A percentile compares a stretch with the other conserved stretches of the same genome.
Evolutionary conservation across 495 filamentous ascomycete genomes (phyloP).

Genomic region (Penicillium subrubescens): DNA sequence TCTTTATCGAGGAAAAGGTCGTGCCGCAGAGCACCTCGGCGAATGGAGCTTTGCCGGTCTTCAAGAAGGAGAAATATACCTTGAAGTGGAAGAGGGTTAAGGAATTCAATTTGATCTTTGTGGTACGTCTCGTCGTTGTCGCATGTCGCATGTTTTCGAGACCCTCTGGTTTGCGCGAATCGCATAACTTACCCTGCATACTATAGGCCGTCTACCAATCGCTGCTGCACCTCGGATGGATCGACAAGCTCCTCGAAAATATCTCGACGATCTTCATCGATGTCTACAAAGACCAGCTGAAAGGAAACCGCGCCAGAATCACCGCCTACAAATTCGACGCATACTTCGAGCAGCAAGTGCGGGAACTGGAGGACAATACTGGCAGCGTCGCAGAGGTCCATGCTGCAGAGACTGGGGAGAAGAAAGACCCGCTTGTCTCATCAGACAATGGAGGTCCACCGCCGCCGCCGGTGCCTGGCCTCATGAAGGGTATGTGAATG

Average conservation of each 20-base stretch:
- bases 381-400: conserved; percentile 37
- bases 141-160: conserved; percentile 19
- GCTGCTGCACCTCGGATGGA: conserved; percentile 91
- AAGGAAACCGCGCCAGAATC: conserved; percentile 73
- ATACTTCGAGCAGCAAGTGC: conserved; percentile 92
- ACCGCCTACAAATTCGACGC: conserved; percentile 79
- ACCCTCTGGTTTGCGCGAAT: conserved; percentile 7
- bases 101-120: conserved; percentile 92
- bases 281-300: conserved; percentile 85
- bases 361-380: conserved; percentile 71
- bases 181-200: conserved; percentile 24
- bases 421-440: conserved; percentile 48
- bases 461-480: conserved; percentile 57
- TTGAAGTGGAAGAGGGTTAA: conserved; percentile 91
- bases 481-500: conserved; percentile 49
- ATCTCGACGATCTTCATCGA: conserved; percentile 86
- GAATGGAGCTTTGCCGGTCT: conserved; percentile 53
- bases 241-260: conserved; percentile 94
- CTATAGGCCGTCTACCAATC: conserved; percentile 93
- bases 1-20: conserved; percentile 93
- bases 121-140: conserved; percentile 58
- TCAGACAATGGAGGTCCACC: conserved; percentile 55
- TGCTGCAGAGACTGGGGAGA: conserved; percentile 32
- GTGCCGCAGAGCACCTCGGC: conserved; percentile 49
- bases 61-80: conserved; percentile 92